Percentiles rank a stretch among this genome's conserved stretches.
These are phyloP conservation scores for Ceratocystis cubensis DNA, from an alignment of 2,329 filamentous ascomycete species.

Conservation along the genomic window DNA sequence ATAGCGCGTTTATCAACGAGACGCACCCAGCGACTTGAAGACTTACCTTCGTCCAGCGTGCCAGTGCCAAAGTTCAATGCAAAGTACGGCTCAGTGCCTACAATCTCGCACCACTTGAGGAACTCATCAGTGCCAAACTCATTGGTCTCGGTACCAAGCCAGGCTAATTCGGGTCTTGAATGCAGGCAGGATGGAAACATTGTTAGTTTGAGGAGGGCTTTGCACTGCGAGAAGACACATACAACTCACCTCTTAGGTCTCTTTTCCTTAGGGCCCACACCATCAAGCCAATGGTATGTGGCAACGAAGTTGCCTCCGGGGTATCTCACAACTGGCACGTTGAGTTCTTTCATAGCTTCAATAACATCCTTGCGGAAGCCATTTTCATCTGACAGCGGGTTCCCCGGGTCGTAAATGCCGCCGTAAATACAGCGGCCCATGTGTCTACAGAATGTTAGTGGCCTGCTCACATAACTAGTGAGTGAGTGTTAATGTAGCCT, in stretches of 20 bases:
- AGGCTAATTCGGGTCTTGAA: constrained; percentile 60
- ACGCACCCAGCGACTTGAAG: neutral
- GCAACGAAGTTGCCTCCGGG: constrained; percentile 76
- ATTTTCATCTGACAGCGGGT: constrained; percentile 56
- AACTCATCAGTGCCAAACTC: constrained; percentile 80
- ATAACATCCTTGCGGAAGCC: constrained; percentile 73
- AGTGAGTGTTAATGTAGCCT: neutral
- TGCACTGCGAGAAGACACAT: neutral
- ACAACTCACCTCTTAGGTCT: constrained; percentile 38
- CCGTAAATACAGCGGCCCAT: constrained; percentile 86
- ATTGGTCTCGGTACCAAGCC: constrained; percentile 65
- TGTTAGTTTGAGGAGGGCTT: neutral
- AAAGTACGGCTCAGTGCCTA: constrained; percentile 66
- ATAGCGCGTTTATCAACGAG: neutral
- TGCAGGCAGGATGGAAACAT: neutral
- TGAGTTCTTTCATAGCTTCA: constrained; percentile 57
- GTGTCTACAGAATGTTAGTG: constrained; percentile 41
- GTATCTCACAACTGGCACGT: constrained; percentile 66
- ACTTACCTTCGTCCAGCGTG: constrained; percentile 32
- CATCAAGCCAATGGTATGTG: constrained; percentile 77
- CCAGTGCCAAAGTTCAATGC: constrained; percentile 73
- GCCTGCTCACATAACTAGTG: neutral
- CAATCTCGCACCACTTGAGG: constrained; percentile 62
- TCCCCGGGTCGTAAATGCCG: constrained; percentile 69
- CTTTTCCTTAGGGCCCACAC: constrained; percentile 59